Base-by-base conservation (phyloP, 352 stramenopile genomes). In the Albugo candida region DNA sequence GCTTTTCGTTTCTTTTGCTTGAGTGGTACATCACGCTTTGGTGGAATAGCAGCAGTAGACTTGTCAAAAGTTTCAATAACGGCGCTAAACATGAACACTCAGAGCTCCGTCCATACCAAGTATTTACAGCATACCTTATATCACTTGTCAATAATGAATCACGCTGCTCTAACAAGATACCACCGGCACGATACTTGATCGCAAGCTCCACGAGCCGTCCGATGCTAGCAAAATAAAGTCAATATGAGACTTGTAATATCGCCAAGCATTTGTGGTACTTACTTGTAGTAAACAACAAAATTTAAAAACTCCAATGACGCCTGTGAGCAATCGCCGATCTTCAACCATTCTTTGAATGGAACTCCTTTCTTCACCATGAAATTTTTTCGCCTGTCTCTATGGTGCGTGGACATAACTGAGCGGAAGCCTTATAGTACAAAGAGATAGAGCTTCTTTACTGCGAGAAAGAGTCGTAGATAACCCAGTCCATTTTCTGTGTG, bases 251-350 rank as follows among this genome's bases (percentile, higher is more conserved):
- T 31, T 31, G 3, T 31, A 31, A 3, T 31, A 31, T 8, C 24
- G 24, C 24, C 8, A 31, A 10, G 24, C 24, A 31, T 8, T 10
- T 31, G 24, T 8, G 24, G 0, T 36, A 57, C 68, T 48, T 56
- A 84, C 77, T 83, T 84, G 61, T 89, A 73, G 48, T 89, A 89
- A 35, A 73, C 56, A 13, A 89, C 71, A 46, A 89, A 89, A 51
- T 89, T 89, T 39, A 89, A 61, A 24, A 89, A 89, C 58, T 89
- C 77, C 18, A 85, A 63, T 20, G 74, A 81, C 27, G 77, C 77
- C 13, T 68, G 66, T 3, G 74, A 87, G 27, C 67, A 68, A 40
- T 71, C 76, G 27, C 56, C 70, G 5, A 89, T 49, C 3, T 49
- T 49, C 13, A 89, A 57, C 77, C 77, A 89, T 51, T 84, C 61